Conservation (phyloP, 2,329 filamentous ascomycete genomes). For the Sarocladium kiliense region DNA sequence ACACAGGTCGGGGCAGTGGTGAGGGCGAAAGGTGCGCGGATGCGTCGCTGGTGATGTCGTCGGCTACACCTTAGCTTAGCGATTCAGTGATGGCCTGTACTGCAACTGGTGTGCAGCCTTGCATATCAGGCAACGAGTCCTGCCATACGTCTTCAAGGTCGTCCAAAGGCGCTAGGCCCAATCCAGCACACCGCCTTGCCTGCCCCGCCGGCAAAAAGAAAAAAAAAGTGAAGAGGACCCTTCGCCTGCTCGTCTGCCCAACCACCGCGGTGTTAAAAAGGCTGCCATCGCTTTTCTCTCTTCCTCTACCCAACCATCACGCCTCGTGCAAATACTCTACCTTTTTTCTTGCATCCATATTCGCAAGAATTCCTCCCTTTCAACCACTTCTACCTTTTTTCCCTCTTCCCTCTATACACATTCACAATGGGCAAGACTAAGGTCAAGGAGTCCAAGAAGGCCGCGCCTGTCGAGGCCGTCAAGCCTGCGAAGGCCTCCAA, state of each 20-base stretch:
- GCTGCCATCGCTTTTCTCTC: conserved; percentile 10
- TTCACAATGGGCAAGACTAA: conserved; percentile 54
- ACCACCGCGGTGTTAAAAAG: conserved; percentile 15
- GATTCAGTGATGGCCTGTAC: not conserved
- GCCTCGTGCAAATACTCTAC: conserved; percentile 10
- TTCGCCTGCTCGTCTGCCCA: conserved; percentile 9
- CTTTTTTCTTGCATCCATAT: conserved; percentile 9
- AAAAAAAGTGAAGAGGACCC: conserved; percentile 21
- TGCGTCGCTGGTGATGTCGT: not conserved
- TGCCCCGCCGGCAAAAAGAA: conserved; percentile 26
- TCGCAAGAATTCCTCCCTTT: not conserved
- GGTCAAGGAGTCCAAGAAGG: conserved; percentile 41
- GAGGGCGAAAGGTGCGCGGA: not conserved
- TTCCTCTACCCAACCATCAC: conserved; percentile 13
- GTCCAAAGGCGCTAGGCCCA: not conserved
- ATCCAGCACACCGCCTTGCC: conserved; percentile 27
- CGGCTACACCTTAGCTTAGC: not conserved
- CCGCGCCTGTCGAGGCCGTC: conserved; percentile 50
- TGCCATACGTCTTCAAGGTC: not conserved
- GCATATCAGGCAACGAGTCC: conserved; percentile 8
- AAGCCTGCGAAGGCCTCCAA: conserved; percentile 63
- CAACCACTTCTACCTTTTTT: conserved; percentile 11
- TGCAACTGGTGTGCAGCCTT: conserved; percentile 7
- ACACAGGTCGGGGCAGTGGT: not conserved
- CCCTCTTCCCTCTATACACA: conserved; percentile 13